Conservation (phyloP, 2,329 filamentous ascomycete species). For the Curvularia eragrostidis region DNA sequence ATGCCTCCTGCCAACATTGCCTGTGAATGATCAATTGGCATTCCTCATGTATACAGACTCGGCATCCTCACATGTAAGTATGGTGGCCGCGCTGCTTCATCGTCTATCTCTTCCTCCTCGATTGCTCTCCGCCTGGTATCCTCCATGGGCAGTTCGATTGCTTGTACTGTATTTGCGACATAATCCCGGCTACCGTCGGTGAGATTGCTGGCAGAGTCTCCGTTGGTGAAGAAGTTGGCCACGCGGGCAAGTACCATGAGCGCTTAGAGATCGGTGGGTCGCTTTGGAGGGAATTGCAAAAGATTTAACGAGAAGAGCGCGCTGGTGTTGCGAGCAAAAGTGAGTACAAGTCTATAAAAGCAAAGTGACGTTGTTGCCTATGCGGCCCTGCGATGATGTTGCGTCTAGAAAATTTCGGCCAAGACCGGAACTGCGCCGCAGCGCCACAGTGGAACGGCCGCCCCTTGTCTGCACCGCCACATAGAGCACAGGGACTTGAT, state of each 20-base stretch:
- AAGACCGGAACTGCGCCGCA: slow-evolving; percentile 31
- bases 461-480: slow-evolving; percentile 11
- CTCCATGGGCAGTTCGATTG: slow-evolving; percentile 29
- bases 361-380: slow-evolving; percentile 33
- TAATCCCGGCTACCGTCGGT: slow-evolving; percentile 48
- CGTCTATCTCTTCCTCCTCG: slow-evolving; percentile 42
- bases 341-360: slow-evolving; percentile 6
- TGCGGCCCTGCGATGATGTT: slow-evolving; percentile 24
- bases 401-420: slow-evolving; percentile 39
- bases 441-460: slow-evolving; percentile 6
- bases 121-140: slow-evolving; percentile 26
- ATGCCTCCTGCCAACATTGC: slow-evolving; percentile 94
- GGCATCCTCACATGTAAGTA: slow-evolving; percentile 55
- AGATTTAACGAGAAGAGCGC: not conserved
- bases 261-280: slow-evolving; percentile 30
- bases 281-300: not conserved
- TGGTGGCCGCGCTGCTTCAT: slow-evolving; percentile 55
- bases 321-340: slow-evolving; percentile 7
- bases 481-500: slow-evolving; percentile 27
- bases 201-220: slow-evolving; percentile 41
- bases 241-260: slow-evolving; percentile 60
- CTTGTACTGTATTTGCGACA: slow-evolving; percentile 32
- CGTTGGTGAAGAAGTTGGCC: slow-evolving; percentile 55
- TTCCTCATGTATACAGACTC: slow-evolving; percentile 9
- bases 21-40: slow-evolving; percentile 56